Percentiles rank a stretch among this genome's conserved stretches.
These are phyloP conservation scores for Phytophthora meadii DNA, from an alignment of 352 stramenopile genomes.

Conservation along the genomic window DNA sequence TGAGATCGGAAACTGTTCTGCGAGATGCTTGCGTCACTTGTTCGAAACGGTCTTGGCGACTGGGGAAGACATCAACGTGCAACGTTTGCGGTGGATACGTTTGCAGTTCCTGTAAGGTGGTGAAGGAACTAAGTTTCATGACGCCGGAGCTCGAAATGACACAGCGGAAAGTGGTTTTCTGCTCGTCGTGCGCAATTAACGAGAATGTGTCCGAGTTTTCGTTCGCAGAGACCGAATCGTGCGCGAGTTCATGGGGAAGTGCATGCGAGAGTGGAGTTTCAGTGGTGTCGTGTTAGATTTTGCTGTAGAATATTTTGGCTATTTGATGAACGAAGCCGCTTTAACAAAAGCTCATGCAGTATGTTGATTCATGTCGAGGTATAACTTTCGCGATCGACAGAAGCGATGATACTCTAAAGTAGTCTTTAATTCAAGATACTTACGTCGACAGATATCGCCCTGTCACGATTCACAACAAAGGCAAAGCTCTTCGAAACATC, in stretches of 20 bases:
- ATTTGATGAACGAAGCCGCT: too few relatives aligned
- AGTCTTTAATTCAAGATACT: too few relatives aligned
- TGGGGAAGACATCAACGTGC: conserved; percentile 19
- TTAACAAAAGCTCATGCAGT: neutral
- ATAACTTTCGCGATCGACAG: neutral
- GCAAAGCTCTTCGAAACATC: conserved; percentile 9
- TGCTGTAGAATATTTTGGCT: too few relatives aligned
- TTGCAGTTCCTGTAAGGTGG: conserved; percentile 33
- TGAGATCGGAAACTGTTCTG: too few relatives aligned
- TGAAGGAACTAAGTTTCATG: conserved; percentile 41
- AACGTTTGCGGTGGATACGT: conserved; percentile 35
- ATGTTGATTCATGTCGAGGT: neutral
- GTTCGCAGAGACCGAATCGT: conserved; percentile 5
- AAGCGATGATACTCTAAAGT: too few relatives aligned
- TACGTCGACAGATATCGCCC: too few relatives aligned
- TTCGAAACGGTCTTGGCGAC: conserved; percentile 8
- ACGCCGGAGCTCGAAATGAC: conserved; percentile 35
- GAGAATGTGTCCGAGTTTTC: conserved; percentile 9
- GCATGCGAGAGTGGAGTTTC: neutral
- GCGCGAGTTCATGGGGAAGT: neutral
- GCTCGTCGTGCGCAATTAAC: conserved; percentile 20
- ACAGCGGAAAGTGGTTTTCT: conserved; percentile 48
- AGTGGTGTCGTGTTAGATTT: too few relatives aligned
- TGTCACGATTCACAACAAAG: neutral
- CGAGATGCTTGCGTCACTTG: conserved; percentile 18